phyloP scores from a whole-genome alignment of 2,329 filamentous ascomycete genomes.

The Verticillium dahliae region DNA sequence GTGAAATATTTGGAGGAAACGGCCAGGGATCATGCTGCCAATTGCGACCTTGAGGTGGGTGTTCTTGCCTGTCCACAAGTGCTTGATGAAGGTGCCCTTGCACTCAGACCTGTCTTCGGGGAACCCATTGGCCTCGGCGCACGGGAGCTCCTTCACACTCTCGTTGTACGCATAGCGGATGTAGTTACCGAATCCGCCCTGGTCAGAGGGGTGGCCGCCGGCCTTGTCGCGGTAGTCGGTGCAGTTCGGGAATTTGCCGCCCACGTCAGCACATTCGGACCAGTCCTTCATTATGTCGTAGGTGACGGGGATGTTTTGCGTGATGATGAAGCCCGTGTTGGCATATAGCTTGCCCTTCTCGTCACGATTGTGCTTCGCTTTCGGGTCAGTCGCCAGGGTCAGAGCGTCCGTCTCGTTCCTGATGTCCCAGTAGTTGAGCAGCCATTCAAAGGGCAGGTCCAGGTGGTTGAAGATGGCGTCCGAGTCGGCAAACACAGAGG shows the following conservation, averaged over 20 bases:
- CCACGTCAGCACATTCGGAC: not conserved
- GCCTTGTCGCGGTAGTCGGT: constrained; percentile 26
- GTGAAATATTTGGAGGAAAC: constrained; percentile 27
- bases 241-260: constrained; percentile 19
- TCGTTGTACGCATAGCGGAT: constrained; percentile 34
- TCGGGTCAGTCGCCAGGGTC: constrained; percentile 32
- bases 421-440: constrained; percentile 39
- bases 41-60: constrained; percentile 30
- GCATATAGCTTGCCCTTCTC: constrained; percentile 31
- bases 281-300: constrained; percentile 3
- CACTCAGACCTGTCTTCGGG: constrained; percentile 29
- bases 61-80: constrained; percentile 35
- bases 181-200: constrained; percentile 36
- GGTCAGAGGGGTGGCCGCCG: constrained; percentile 31
- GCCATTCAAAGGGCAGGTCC: constrained; percentile 37
- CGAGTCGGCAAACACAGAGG: constrained; percentile 36
- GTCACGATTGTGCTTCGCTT: constrained; percentile 29
- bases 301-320: not conserved
- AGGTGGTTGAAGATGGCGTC: constrained; percentile 36
- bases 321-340: constrained; percentile 5
- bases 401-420: constrained; percentile 31
- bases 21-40: constrained; percentile 27
- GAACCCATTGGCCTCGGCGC: constrained; percentile 36
- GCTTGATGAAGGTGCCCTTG: constrained; percentile 32
- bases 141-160: constrained; percentile 31